Evolutionary conservation across 805 yeast species (phyloP), one percentile per base, ranked within the genome.

Genomic region (Candida nitratophila): DNA sequence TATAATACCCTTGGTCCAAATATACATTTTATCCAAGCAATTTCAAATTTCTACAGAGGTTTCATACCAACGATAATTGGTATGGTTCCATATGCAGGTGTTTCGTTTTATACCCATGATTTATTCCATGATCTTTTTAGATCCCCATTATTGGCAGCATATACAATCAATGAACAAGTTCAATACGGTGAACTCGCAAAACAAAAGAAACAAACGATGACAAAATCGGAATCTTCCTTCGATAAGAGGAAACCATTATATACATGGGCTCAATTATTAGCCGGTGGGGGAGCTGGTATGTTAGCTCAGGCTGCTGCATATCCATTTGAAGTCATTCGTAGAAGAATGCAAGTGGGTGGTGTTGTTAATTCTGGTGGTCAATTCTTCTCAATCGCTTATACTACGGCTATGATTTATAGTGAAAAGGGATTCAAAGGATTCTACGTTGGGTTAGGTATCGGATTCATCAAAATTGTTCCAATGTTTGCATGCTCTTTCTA

Each of bases 61-160:
- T 93, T 91, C 63, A 77, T 85, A 8, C 96, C 99, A 17, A 93
- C 99, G 0, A 81, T 93, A 38, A 55, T 90, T 35, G 99, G 99
- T 11, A 90, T 93, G 95, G 73, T 93, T 20, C 99, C 99, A 1
- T 93, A 93, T 60, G 99, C 99, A 1, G 99, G 99, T 11, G 97
- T 91, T 3, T 86, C 96, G 3, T 93, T 93, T 57, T 86, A 89
- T 66, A 86, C 96, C 4, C 98, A 93, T 64, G 99, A 93, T 66
- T 61, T 81, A 45, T 71, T 90, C 46, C 98, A 91, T 64, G 99
- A 93, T 64, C 55, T 90, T 1, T 78, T 93, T 57, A 71, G 96
- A 49, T 70, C 83, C n/a, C 69, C 71, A 12, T 43, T 57, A 12
- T 61, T 90, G 6, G 69, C 81, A 2, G 64, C 68, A 14, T 76